Conservation (phyloP, 2,329 filamentous ascomycete genomes). For the Fusarium chaquense region DNA sequence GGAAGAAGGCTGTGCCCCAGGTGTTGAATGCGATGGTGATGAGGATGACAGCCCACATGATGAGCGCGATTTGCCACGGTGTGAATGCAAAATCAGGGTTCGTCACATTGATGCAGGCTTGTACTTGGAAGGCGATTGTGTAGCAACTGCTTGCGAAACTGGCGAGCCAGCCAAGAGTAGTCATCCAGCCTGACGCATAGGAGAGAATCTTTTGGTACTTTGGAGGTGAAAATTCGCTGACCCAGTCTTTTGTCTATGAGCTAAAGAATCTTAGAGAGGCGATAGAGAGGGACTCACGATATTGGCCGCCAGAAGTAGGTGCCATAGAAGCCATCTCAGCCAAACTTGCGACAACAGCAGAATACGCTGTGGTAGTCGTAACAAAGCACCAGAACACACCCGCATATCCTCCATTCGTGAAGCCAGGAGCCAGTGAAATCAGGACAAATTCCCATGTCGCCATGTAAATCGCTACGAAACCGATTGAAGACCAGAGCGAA, state of each 20-base stretch:
- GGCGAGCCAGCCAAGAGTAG: slow-evolving; percentile 28
- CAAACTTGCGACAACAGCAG: slow-evolving; percentile 27
- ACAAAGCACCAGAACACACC: slow-evolving; percentile 36
- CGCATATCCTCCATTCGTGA: slow-evolving; percentile 28
- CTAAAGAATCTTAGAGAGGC: no score
- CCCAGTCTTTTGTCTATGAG: slow-evolving; percentile 5
- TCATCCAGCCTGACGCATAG: slow-evolving; percentile 30
- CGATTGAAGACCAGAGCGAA: slow-evolving; percentile 33
- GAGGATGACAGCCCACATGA: slow-evolving; percentile 33
- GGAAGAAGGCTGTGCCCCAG: slow-evolving; percentile 29
- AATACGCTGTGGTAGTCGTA: slow-evolving; percentile 8
- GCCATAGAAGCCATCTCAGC: slow-evolving; percentile 37
- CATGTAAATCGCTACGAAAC: slow-evolving; percentile 35
- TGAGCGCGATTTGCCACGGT: slow-evolving; percentile 25
- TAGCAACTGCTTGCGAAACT: slow-evolving; percentile 35
- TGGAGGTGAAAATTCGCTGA: slow-evolving; percentile 28
- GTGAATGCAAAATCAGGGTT: slow-evolving; percentile 29
- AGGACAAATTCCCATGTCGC: slow-evolving; percentile 35
- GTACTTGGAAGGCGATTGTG: slow-evolving; percentile 30
- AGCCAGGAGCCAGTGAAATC: slow-evolving; percentile 26
- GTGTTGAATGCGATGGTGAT: slow-evolving; percentile 28
- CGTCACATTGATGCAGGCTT: slow-evolving; percentile 32
- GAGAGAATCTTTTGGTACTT: slow-evolving; percentile 24
- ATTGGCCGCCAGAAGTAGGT: slow-evolving; percentile 29
- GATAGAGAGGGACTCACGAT: not conserved